phyloP scores from a whole-genome alignment of 495 filamentous ascomycete species.

The Tuber umbilicatum region DNA sequence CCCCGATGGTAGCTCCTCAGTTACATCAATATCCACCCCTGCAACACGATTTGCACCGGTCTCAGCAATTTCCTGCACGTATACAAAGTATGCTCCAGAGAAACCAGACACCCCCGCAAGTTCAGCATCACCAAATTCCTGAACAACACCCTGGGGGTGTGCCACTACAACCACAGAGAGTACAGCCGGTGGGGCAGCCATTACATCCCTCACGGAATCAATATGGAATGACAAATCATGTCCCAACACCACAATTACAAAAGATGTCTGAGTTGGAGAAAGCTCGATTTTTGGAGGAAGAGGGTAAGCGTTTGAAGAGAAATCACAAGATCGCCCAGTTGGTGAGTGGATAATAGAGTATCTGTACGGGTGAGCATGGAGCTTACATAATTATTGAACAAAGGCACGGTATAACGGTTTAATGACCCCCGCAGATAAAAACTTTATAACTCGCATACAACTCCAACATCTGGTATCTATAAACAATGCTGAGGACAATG shows the following conservation, averaged over 20 bases:
- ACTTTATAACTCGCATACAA: conserved; percentile 96
- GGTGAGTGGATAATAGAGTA: conserved; percentile 7
- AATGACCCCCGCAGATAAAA: conserved; percentile 99
- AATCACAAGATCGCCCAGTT: conserved; percentile 97
- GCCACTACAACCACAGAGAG: conserved; percentile 54
- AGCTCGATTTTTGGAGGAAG: conserved; percentile 71
- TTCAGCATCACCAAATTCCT: conserved; percentile 45
- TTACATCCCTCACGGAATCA: conserved; percentile 82
- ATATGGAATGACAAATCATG: conserved; percentile 92
- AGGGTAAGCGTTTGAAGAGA: conserved; percentile 89
- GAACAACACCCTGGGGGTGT: conserved; percentile 50
- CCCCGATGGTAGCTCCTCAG: conserved; percentile 8
- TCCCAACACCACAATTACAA: conserved; percentile 67
- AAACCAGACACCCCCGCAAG: conserved; percentile 40
- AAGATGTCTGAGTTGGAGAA: conserved; percentile 50
- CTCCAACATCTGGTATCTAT: conserved; percentile 77
- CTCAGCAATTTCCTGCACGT: conserved; percentile 28
- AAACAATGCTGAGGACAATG: conserved; percentile 49
- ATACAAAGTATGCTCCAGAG: conserved; percentile 41
- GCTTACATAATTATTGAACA: conserved; percentile 7
- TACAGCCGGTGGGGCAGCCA: conserved; percentile 70
- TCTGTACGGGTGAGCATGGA: neutral
- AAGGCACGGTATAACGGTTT: conserved; percentile 83
- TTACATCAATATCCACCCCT: conserved; percentile 36
- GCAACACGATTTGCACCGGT: conserved; percentile 30